Conservation (phyloP, 2,329 filamentous ascomycete species). For the Colletotrichum shisoi region DNA sequence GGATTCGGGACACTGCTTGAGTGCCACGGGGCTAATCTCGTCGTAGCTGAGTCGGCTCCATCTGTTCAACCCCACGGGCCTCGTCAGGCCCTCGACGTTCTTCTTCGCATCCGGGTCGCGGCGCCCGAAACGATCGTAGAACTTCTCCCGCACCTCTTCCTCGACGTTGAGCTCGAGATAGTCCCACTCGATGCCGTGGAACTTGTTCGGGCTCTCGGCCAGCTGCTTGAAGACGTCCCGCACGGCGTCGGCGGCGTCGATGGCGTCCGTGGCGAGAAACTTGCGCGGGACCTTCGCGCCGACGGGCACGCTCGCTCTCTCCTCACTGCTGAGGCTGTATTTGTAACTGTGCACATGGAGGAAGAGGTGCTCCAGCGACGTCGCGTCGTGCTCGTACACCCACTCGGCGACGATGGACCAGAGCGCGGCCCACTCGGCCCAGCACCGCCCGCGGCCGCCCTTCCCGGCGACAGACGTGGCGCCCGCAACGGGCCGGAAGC, state of each 20-base stretch:
- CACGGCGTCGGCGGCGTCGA: background rate
- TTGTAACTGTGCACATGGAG: background rate
- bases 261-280: background rate
- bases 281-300: background rate
- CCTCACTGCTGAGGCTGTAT: background rate
- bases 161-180: too few species aligned
- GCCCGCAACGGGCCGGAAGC: background rate
- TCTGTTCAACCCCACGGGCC: background rate
- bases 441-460: background rate
- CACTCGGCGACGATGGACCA: background rate
- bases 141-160: background rate
- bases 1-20: background rate
- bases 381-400: background rate
- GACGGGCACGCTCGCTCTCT: background rate
- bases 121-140: background rate
- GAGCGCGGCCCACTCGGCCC: background rate
- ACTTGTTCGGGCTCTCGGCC: too few species aligned
- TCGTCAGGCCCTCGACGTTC: background rate
- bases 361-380: background rate
- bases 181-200: too few species aligned
- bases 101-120: background rate
- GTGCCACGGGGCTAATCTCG: background rate
- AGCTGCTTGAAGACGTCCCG: too few species aligned
- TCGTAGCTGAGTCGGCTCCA: background rate
- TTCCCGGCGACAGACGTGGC: slow-evolving; percentile 36